phyloP scores from a whole-genome alignment of 2,329 filamentous ascomycete genomes.

The Alternaria triticimaculans region DNA sequence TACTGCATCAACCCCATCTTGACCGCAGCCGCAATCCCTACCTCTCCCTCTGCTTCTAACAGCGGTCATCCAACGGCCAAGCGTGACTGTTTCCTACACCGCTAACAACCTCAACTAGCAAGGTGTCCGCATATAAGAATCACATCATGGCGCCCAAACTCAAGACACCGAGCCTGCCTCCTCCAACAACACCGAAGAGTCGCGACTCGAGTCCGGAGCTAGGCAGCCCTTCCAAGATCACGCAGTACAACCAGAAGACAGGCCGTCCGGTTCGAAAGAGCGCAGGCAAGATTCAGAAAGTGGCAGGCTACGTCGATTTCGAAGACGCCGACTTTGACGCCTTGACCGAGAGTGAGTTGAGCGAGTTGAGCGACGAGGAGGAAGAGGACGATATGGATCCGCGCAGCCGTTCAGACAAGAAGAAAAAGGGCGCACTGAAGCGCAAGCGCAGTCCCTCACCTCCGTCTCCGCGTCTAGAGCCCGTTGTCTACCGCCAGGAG shows the following conservation, averaged over 20 bases:
- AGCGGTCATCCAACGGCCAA: slow-evolving; percentile 3
- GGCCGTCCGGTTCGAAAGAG: slow-evolving; percentile 54
- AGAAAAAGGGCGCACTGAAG: slow-evolving; percentile 41
- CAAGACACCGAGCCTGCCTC: slow-evolving; percentile 1
- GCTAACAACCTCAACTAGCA: not conserved
- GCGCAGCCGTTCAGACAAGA: slow-evolving; percentile 19
- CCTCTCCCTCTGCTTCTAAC: slow-evolving; percentile 11
- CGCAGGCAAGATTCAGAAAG: slow-evolving; percentile 44
- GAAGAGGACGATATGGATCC: slow-evolving; percentile 35
- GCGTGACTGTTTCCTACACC: slow-evolving; percentile 3
- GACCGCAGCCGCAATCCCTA: slow-evolving; percentile 3
- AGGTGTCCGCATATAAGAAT: not conserved
- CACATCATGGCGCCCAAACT: not conserved
- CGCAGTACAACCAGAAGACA: slow-evolving; percentile 49
- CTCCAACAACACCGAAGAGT: not conserved
- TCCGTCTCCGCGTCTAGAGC: slow-evolving; percentile 43
- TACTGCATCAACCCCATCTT: not conserved
- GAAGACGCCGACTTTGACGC: slow-evolving; percentile 40
- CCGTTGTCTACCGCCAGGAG: slow-evolving; percentile 40
- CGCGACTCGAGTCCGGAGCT: slow-evolving; percentile 38
- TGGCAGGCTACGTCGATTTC: slow-evolving; percentile 51
- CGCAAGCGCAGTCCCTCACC: slow-evolving; percentile 47
- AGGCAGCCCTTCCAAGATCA: slow-evolving; percentile 31
- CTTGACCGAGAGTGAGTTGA: slow-evolving; percentile 22
- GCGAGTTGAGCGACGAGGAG: slow-evolving; percentile 17